Percentiles rank a stretch among this genome's conserved stretches.
These are phyloP conservation scores for Penicillium simplicissimum DNA, from an alignment of 495 filamentous ascomycete species.

Conservation along the genomic window DNA sequence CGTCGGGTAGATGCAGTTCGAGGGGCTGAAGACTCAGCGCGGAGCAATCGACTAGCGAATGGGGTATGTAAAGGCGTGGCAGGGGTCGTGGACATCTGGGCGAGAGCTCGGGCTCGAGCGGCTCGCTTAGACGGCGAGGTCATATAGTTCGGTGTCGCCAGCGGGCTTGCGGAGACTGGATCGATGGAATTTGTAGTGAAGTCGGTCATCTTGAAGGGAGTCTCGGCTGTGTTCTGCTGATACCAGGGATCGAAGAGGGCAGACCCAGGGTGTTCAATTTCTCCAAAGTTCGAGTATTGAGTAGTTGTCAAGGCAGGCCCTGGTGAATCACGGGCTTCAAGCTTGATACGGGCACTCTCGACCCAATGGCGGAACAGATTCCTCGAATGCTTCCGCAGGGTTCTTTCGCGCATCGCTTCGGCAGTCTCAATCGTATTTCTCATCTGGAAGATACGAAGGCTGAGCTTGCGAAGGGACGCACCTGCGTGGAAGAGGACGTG, in stretches of 20 bases:
- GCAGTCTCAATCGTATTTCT: conserved; percentile 48
- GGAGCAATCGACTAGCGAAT: conserved; percentile 47
- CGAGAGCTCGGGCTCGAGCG: conserved; percentile 52
- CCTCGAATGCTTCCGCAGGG: conserved; percentile 53
- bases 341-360: conserved; percentile 45
- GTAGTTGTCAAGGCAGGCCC: conserved; percentile 38
- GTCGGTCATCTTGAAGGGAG: conserved; percentile 50
- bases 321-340: conserved; percentile 39
- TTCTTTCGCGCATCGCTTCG: conserved; percentile 57
- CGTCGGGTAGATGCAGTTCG: conserved; percentile 31
- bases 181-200: conserved; percentile 39
- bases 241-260: conserved; percentile 46
- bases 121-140: conserved; percentile 60
- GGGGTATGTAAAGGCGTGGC: conserved; percentile 48
- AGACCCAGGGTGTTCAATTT: conserved; percentile 31
- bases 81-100: conserved; percentile 54
- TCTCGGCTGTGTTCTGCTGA: conserved; percentile 41
- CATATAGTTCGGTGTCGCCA: conserved; percentile 55
- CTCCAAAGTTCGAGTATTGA: conserved; percentile 30
- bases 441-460: conserved; percentile 53
- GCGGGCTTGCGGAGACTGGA: conserved; percentile 39
- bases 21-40: conserved; percentile 32
- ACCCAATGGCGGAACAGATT: conserved; percentile 62
- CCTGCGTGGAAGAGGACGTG: conserved; percentile 48
- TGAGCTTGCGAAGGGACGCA: conserved; percentile 49